phyloP scores from a whole-genome alignment of 2,329 filamentous ascomycete genomes.

The Pseudonectria buxi region DNA sequence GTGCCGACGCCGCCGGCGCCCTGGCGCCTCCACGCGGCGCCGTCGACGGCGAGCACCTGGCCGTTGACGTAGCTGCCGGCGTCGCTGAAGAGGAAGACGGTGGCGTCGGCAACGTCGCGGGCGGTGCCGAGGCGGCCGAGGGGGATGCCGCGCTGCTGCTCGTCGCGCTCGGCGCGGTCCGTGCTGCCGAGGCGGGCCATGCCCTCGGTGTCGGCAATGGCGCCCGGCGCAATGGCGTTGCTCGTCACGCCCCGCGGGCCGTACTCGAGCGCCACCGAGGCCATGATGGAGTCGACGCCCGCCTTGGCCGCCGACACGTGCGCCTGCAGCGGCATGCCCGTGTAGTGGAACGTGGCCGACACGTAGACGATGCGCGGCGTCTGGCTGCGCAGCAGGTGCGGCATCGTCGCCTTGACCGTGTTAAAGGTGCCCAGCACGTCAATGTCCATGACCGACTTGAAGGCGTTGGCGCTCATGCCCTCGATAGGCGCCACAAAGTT shows the following conservation, averaged over 20 bases:
- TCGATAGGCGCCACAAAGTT: constrained; percentile 89
- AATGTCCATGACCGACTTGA: constrained; percentile 94
- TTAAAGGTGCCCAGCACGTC: constrained; percentile 92
- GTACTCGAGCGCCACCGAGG: constrained; percentile 78
- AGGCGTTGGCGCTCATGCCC: constrained; percentile 77
- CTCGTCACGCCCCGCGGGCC: constrained; percentile 80
- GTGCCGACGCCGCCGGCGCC: constrained; percentile 40
- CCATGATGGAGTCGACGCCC: constrained; percentile 77
- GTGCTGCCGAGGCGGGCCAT: constrained; percentile 54
- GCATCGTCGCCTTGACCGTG: constrained; percentile 85
- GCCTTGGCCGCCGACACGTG: constrained; percentile 93
- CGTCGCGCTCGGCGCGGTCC: constrained; percentile 24
- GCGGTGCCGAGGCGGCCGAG: constrained; percentile 70
- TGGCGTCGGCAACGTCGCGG: constrained; percentile 87
- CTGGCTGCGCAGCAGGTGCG: constrained; percentile 72
- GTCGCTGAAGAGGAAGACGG: constrained; percentile 81
- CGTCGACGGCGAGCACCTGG: constrained; percentile 69
- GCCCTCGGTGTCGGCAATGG: constrained; percentile 79
- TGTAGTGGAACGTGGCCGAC: constrained; percentile 87
- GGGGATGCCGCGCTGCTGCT: constrained; percentile 50
- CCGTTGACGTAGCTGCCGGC: constrained; percentile 83
- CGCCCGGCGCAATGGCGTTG: constrained; percentile 84
- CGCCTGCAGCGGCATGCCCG: constrained; percentile 74
- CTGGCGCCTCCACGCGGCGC: constrained; percentile 50
- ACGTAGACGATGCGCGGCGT: constrained; percentile 79